Evolutionary conservation across 257 asterid genomes (phyloP).

Genomic region (Parsonsia alboflavescens): DNA sequence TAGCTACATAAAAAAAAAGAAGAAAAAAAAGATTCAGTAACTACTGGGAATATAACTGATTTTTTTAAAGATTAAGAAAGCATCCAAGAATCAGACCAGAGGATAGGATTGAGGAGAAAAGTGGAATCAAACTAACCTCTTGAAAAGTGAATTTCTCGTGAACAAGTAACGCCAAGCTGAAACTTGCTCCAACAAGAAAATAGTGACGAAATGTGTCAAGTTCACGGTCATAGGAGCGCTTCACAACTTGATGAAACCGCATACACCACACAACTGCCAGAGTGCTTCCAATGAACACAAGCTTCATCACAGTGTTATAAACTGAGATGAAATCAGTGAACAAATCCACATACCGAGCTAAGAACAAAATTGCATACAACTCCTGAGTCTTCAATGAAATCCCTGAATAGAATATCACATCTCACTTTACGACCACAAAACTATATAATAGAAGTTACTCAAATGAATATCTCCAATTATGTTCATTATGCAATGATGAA

Average conservation of each 20-base stretch:
- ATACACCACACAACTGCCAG: constrained; percentile 86
- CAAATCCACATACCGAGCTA: constrained; percentile 87
- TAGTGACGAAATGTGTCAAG: constrained; percentile 81
- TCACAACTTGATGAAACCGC: constrained; percentile 64
- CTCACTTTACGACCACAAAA: not conserved
- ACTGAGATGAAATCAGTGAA: constrained; percentile 75
- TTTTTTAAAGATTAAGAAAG: not conserved
- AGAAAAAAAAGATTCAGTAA: not conserved
- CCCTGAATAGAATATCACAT: constrained; percentile 41
- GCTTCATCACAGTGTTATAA: constrained; percentile 76
- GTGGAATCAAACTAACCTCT: constrained; percentile 55
- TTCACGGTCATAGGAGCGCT: constrained; percentile 80
- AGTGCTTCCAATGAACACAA: constrained; percentile 86
- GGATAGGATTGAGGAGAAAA: not conserved
- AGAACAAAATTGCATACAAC: constrained; percentile 72
- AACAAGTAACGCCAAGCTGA: constrained; percentile 55
- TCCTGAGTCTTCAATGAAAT: constrained; percentile 93
- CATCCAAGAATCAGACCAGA: not conserved
- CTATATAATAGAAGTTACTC: not conserved
- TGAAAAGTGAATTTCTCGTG: constrained; percentile 67
- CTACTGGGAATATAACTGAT: not conserved
- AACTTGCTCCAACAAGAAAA: constrained; percentile 48
- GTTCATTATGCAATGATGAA: not conserved
- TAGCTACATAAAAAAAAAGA: too few relatives aligned
- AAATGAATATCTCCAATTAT: not conserved